Evolutionary conservation across 345 rosid species (phyloP), one percentile per base, ranked within the genome.

Genomic region (Tarenaya hassleriana): DNA sequence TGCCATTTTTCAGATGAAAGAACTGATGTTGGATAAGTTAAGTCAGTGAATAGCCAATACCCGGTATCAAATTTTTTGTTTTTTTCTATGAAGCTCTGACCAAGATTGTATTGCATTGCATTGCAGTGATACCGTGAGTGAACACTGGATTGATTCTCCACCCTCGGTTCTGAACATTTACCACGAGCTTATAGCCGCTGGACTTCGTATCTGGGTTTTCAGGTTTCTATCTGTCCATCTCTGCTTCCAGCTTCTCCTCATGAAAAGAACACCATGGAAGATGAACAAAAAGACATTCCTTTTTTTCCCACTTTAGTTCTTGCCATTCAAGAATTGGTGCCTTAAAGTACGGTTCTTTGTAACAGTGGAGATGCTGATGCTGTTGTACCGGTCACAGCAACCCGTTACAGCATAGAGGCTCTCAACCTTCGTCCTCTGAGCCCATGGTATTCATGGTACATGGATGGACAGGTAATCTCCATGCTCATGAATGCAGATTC

Each of bases 181-280:
- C 70, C 77, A 46, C 9, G 88, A 84, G 66, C 96, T 91, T 68
- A 80, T 87, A 42, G 75, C 55, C 20, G 68, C 75, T 8, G 89
- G 96, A 35, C 83, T 91, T 27, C 88, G 86, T 38, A 81, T 91
- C 66, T 91, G 96, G 96, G 65, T 87, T 56, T 91, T 87, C 95
- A 84, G 98, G 98, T 90, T 65, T 62, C 19, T 57, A 21, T 50
- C 43, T 46, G n/a, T n/a, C n/a, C n/a, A 35, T 12, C 1, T 21
- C 47, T 34, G 29, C 24, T 29, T 42, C 51, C n/a, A n/a, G n/a
- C n/a, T n/a, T n/a, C n/a, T n/a, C n/a, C n/a, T n/a, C n/a, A n/a
- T n/a, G n/a, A n/a, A n/a, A n/a, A n/a, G n/a, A n/a, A n/a, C n/a
- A n/a, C n/a, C 9, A 27, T n/a, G 29, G 34, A 12, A 7, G 12